Evolutionary conservation across 129 eudicot genomes (phyloP), one percentile per base, ranked within the genome.

Genomic region (Saposhnikovia divaricata): DNA sequence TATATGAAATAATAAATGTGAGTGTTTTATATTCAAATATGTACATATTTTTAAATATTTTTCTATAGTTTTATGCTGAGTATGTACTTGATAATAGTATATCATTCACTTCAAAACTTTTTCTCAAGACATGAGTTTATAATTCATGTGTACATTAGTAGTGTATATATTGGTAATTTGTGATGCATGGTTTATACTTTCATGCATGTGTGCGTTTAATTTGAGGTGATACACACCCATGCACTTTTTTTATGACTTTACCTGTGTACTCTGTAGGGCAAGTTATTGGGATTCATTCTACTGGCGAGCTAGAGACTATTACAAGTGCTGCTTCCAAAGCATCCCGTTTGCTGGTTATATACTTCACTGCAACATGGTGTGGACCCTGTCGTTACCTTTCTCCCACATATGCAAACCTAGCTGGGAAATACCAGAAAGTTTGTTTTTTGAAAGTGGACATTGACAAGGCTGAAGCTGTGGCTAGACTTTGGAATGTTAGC

Each of bases 331-430:
- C 96, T 72, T 79, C 89, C 50, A 86, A 68, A 77, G 40, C 87
- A 78, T 84, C 87, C 63, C 89, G 87, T 68, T 87, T 92, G 34
- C 87, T 86, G 43, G 81, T 92, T 48, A 79, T 92, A 45, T 92
- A 92, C 85, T 92, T 92, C 89, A 92, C 93, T n/a, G 96, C 97
- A 57, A 84, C 91, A 59, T 92, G 96, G 97, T 92, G 97, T 80
- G 97, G 97, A 16, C 97, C 97, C 14, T 92, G 97, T 47, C 91
- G 90, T 72, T 84, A 80, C 79, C 79, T 92, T 77, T 80, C 93
- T 78, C 97, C 97, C 5, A 77, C 84, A 15, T 92, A 82, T 78
- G 76, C 91, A 77, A 88, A 77, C 83, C 74, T 90, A 75, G 93
- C 97, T 2, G 79, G 75, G 57, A 90, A 90, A 81, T 81, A 90